Evolutionary conservation across 208 protist genomes (phyloP).

Genomic region (Trypanosoma melophagium): DNA sequence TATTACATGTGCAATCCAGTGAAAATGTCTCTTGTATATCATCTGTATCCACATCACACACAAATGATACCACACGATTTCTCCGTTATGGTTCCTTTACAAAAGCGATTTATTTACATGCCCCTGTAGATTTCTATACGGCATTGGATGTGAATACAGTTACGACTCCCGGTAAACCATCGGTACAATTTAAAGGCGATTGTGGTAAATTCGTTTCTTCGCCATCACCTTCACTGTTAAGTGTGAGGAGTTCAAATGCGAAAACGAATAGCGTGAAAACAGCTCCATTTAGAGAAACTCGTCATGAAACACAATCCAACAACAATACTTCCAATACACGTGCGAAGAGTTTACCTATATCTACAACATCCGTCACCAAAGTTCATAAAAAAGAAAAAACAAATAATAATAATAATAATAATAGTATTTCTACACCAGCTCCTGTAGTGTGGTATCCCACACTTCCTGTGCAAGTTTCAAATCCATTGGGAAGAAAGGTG

Average conservation of each 20-base stretch:
- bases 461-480: neutral
- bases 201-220: neutral
- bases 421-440: too few species aligned
- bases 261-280: too few species aligned
- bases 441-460: neutral
- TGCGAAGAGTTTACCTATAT: too few species aligned
- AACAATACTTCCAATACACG: too few species aligned
- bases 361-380: too few species aligned
- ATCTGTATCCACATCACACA: neutral
- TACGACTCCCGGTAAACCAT: neutral
- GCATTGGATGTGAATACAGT: neutral
- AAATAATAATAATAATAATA: too few species aligned
- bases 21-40: neutral
- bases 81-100: neutral
- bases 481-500: neutral
- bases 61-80: neutral
- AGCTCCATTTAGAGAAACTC: too few species aligned
- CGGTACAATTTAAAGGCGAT: neutral
- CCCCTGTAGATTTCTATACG: too few species aligned
- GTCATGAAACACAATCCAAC: too few species aligned
- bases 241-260: too few species aligned
- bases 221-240: too few species aligned
- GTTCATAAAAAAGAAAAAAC: too few species aligned
- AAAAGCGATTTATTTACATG: conserved; percentile 1
- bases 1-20: conserved; percentile 8